Evolutionary conservation across 768 basidiomycete genomes (phyloP), one percentile per base, ranked within the genome.

Genomic region (Boletales sp.): DNA sequence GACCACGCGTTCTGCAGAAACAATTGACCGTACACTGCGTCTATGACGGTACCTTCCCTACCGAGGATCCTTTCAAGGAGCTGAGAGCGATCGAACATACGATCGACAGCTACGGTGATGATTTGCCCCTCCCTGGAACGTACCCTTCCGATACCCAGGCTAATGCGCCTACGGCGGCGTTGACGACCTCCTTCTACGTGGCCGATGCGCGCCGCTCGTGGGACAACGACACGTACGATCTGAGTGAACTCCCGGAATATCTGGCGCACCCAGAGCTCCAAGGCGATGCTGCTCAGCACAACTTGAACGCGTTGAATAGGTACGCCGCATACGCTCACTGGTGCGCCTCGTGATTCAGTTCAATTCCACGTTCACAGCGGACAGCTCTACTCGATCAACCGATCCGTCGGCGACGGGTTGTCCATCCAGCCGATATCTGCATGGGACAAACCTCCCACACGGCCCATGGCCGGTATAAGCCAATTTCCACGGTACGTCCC

Each of bases 1-100:
- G n/a, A 38, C 45, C 15, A 27, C 21, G 40, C 32, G 24, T 37
- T 45, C 11, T 31, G 38, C 11, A 47, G 45, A 47, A 21, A 24
- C 21, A 5, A 4, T 4, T 46, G 30, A 44, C 41, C 14, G 52
- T 56, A 10, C 35, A 50, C 10, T 46, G 53, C 34, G 45, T 45
- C 17, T 56, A 54, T 29, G 55, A 56, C 10, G 55, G 53, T 1
- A 21, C 2, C 5, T 40, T 34, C 11, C 39, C 45, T 10, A 8
- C 11, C n/a, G 32, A 31, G 4, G 40, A 24, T 32, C 47, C 47
- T 2, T 47, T 47, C 11, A 10, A 13, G 24, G 40, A 41, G 18
- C n/a, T 47, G n/a, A 40, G 19, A 17, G 32, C 21, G 12, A 41
- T 41, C 24, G 21, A 34, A 5, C 39, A 47, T 32, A 30, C 10